Conservation (phyloP, 2,329 filamentous ascomycete species). For the Dactylonectria estremocensis region DNA sequence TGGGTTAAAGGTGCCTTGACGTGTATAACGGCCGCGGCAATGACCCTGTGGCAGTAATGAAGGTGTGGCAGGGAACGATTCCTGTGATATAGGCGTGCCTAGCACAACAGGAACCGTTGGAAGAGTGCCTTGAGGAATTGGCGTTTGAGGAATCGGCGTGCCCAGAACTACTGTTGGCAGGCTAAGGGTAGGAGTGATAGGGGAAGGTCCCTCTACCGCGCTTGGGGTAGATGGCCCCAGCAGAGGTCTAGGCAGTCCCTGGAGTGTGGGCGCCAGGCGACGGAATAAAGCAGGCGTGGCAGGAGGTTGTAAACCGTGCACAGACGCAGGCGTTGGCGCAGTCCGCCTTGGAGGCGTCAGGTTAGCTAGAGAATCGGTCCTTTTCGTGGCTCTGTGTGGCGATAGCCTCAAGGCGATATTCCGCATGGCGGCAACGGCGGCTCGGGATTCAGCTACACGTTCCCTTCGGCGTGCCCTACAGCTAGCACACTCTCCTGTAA, state of each 20-base stretch:
- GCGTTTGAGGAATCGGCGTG: neutral
- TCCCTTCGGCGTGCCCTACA: neutral
- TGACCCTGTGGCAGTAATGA: conserved; percentile 4
- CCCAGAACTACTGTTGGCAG: neutral
- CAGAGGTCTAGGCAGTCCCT: neutral
- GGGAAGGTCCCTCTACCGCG: neutral
- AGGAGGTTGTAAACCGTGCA: no score
- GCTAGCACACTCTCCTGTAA: neutral
- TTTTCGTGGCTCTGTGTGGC: no score
- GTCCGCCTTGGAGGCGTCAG: no score
- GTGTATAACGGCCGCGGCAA: neutral
- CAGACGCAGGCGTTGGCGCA: no score
- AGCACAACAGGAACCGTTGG: neutral
- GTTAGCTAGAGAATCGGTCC: no score
- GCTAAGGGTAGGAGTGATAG: neutral
- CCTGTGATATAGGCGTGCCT: neutral
- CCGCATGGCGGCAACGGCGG: no score
- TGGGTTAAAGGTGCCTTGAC: no score
- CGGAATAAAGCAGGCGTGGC: neutral
- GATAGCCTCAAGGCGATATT: no score
- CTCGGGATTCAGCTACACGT: neutral
- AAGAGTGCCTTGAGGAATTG: neutral
- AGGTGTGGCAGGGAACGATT: conserved; percentile 6
- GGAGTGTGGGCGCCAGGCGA: neutral
- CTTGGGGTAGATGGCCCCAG: neutral